A percentile compares a stretch with the other conserved stretches of the same genome.
phyloP scores from a whole-genome alignment of 345 rosid species.

The Firmiana major region DNA sequence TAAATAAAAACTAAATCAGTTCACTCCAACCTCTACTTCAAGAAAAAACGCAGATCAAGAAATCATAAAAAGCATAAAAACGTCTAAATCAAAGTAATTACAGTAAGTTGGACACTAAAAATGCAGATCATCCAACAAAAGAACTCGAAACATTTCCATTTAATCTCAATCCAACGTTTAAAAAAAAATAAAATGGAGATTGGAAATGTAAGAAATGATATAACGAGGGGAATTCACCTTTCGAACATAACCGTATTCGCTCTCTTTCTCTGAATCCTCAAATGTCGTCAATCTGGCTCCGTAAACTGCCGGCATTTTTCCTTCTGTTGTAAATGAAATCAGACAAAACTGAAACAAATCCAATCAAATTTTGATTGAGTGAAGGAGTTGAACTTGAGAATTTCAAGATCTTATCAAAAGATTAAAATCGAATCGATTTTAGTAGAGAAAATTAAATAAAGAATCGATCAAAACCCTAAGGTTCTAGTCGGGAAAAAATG shows the following conservation, averaged over 20 bases:
- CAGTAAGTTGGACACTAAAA: neutral
- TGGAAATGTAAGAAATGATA: neutral
- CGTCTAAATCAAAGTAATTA: neutral
- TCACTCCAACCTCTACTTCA: neutral
- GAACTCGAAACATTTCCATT: constrained; percentile 4
- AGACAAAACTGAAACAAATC: constrained; percentile 2
- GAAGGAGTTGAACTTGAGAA: constrained; percentile 19
- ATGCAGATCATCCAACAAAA: constrained; percentile 2
- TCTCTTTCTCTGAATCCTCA: constrained; percentile 95
- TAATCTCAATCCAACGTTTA: neutral
- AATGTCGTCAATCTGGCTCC: constrained; percentile 87
- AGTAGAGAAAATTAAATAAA: neutral
- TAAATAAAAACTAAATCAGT: neutral
- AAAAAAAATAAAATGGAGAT: neutral
- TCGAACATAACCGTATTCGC: constrained; percentile 98
- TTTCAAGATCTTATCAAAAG: constrained; percentile 30
- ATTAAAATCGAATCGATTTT: constrained; percentile 7
- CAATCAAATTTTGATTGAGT: constrained; percentile 8
- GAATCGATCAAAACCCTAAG: constrained; percentile 22
- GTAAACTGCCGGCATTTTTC: constrained; percentile 70
- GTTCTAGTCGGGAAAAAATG: constrained; percentile 8
- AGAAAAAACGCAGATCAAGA: neutral
- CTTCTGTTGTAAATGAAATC: neutral
- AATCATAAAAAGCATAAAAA: neutral
- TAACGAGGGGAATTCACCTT: constrained; percentile 44